A percentile compares a stretch with the other conserved stretches of the same genome.
These are phyloP conservation scores for Withania somnifera DNA, from an alignment of 305 asterid species.

Conservation along the genomic window DNA sequence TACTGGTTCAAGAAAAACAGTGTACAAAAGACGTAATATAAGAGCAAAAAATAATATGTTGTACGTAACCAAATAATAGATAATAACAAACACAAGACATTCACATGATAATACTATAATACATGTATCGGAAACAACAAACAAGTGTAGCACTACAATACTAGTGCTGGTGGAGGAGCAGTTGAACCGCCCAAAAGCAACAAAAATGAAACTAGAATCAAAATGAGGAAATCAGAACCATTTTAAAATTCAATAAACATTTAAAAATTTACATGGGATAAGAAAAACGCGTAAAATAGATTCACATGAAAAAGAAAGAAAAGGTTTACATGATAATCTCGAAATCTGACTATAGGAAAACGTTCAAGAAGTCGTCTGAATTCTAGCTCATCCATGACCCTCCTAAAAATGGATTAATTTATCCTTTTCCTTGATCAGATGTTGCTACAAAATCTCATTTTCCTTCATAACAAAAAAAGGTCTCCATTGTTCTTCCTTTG, in stretches of 20 bases:
- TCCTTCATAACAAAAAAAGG: background rate
- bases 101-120: too few species aligned
- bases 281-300: background rate
- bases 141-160: too few species aligned
- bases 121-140: too few species aligned
- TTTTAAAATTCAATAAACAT: background rate
- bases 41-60: too few species aligned
- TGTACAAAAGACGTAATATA: too few species aligned
- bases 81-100: too few species aligned
- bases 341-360: slow-evolving; percentile 70
- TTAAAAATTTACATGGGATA: background rate
- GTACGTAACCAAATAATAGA: too few species aligned
- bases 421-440: background rate
- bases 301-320: background rate
- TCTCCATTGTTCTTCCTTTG: background rate
- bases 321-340: slow-evolving; percentile 55
- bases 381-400: slow-evolving; percentile 53
- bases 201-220: background rate
- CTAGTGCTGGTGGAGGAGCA: too few species aligned
- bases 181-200: background rate
- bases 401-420: background rate
- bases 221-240: background rate
- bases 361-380: slow-evolving; percentile 59
- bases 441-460: background rate
- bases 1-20: too few species aligned